Base-by-base conservation (phyloP, 1,284 basidiomycete species). In the Malassezia brasiliensis region DNA sequence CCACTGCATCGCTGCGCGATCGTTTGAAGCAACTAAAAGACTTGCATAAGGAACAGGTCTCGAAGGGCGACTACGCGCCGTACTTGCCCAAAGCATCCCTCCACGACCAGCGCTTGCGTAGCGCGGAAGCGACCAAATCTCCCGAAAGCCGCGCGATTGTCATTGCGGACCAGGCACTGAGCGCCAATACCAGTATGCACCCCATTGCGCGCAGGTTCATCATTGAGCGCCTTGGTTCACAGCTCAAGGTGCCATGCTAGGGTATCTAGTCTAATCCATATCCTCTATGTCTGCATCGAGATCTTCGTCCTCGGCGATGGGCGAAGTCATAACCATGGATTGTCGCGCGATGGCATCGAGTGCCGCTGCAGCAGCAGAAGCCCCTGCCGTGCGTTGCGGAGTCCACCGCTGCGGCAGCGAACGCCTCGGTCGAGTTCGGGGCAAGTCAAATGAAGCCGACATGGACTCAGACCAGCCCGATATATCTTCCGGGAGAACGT, bases 221-320 rank as follows among this genome's bases (percentile, higher is more conserved):
- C 5, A 36, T 47, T 7, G 42, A 56, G 49, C 41, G 50, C 11
- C 39, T 56, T 34, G 50, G 38, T 14, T 37, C 41, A 8, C 44
- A 56, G 12, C 39, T 56, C 8, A 28, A 39, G 20, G 41, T 49
- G 20, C 8, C 41, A 15, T 36, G 40, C 19, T 56, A 51, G 45
- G 45, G 45, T 47, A 47, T 47, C 45, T 47, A 47, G 40, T 35
- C 45, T 25, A 47, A 37, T 68, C 66, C 11, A 68, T 45, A 47
- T 68, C 66, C 32, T 66, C 66, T n/a, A 66, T 52, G 22, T 66
- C 66, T 3, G 52, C 66, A 30, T 68, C 66, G 1, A 68, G 42
- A 47, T 68, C 64, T 39, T 60, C 62, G 28, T 63, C 59, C 7
- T 63, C 51, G 36, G 61, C 58, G 22, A 63, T 56, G 1, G 64